Base-by-base conservation (phyloP, 78 protist genomes). In the Dictyostelium capitatum region DNA sequence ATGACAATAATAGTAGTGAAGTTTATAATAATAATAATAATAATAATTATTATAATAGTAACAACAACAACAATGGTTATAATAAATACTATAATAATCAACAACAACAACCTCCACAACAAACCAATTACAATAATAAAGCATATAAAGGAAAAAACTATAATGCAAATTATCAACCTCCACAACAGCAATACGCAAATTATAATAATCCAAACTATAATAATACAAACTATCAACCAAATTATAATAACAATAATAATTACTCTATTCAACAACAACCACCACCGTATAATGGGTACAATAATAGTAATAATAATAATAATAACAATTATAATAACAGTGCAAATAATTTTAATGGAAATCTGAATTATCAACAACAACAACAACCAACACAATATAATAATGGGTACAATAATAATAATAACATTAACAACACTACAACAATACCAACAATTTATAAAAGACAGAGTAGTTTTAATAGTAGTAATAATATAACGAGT, bases 161-260 rank as follows among this genome's bases (percentile, higher is more conserved):
- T 56, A 56, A 20, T 54, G 14, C 62, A 54, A 56, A 56, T 20
- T 59, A 59, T 59, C 69, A 59, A 59, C 69, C 69, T 23, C 69
- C 69, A n/a, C 69, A 59, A 59, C 69, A 8, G 17, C 69, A 59
- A n/a, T 23, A 59, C 69, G 19, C 69, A 59, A 59, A 59, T 59
- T 25, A 30, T 10, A 23, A 59, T 59, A 59, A 23, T 7, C n/a
- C 69, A 19, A 59, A 23, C n/a, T 7, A 59, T 23, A 59, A 59
- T 59, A 59, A 59, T 59, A 30, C 32, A 37, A 3, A 59, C 14
- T 23, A 59, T 59, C 4, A 23, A 23, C 15, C 32, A 25, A 59
- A 59, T 23, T 23, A 59, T 30, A 19, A 14, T 53, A 6, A 56
- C 19, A 56, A 56, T 56, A 20, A 20, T 20, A 56, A 20, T 54